These are phyloP conservation scores for Patellifolia procumbens DNA, from an alignment of 179 eudicot genomes.

Conservation along the genomic window DNA sequence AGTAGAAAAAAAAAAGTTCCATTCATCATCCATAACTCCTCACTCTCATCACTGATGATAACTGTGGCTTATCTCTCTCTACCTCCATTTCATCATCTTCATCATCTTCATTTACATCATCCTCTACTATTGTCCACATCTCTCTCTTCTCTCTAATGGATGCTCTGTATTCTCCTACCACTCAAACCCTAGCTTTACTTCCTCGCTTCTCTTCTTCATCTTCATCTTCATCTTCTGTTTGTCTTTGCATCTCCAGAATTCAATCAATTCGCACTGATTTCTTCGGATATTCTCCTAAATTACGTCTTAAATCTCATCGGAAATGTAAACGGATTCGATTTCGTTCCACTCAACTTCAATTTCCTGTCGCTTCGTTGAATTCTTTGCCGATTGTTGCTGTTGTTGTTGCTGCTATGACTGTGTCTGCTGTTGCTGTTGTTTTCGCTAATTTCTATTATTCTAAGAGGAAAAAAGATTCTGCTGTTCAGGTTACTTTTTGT, in stretches of 20 bases:
- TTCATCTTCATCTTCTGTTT: constrained; percentile 26
- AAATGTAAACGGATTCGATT: constrained; percentile 31
- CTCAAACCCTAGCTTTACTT: constrained; percentile 48
- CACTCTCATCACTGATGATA: no score
- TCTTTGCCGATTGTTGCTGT: constrained; percentile 52
- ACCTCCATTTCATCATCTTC: constrained; percentile 16
- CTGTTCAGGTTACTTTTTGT: constrained; percentile 11
- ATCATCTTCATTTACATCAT: constrained; percentile 20
- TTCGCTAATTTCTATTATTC: constrained; percentile 42
- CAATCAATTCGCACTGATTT: constrained; percentile 47
- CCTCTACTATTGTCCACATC: neutral
- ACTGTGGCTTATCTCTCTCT: neutral
- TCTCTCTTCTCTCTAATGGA: constrained; percentile 45
- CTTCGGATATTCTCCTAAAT: constrained; percentile 36
- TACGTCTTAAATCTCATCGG: constrained; percentile 34
- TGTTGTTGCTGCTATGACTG: constrained; percentile 46
- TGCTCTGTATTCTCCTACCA: constrained; percentile 45
- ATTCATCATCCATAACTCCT: neutral
- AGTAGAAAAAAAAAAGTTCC: neutral
- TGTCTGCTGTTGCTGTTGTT: constrained; percentile 57
- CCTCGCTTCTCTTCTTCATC: constrained; percentile 37
- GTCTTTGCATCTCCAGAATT: constrained; percentile 33
- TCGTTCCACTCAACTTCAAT: neutral
- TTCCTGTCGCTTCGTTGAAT: constrained; percentile 51
- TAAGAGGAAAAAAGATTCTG: constrained; percentile 32